Evolutionary conservation across 2,329 filamentous ascomycete species (phyloP).

Genomic region (Colletotrichum euphorbiae): DNA sequence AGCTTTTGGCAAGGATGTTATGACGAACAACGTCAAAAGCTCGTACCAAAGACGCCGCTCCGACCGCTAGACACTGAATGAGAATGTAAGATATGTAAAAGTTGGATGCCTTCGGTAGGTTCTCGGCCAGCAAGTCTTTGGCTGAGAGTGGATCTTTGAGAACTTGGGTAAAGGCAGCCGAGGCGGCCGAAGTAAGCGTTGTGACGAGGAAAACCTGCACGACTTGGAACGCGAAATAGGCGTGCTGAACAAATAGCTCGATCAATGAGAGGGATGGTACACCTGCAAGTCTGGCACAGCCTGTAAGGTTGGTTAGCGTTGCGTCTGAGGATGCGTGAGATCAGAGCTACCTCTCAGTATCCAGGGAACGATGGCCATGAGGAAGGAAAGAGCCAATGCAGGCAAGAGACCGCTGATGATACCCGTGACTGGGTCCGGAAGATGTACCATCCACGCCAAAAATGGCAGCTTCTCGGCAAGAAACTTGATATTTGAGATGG

Average conservation of each 20-base stretch:
- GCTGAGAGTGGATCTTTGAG: constrained; percentile 52
- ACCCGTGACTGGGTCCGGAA: constrained; percentile 77
- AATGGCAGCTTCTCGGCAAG: constrained; percentile 74
- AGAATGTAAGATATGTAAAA: constrained; percentile 95
- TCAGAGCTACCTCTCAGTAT: constrained; percentile 73
- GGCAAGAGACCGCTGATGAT: constrained; percentile 88
- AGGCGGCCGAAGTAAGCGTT: constrained; percentile 79
- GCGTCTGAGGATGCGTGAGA: neutral
- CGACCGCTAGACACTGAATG: constrained; percentile 86
- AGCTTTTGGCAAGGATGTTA: constrained; percentile 73
- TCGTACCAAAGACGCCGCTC: constrained; percentile 80
- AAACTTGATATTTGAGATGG: constrained; percentile 84
- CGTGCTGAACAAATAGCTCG: constrained; percentile 82
- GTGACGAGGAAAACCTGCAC: constrained; percentile 88
- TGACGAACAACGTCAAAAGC: constrained; percentile 69
- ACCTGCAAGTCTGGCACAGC: constrained; percentile 77
- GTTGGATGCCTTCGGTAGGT: constrained; percentile 82
- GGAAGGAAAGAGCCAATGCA: constrained; percentile 78
- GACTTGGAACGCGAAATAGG: constrained; percentile 84
- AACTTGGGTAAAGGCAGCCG: constrained; percentile 68
- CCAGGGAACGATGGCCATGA: constrained; percentile 85
- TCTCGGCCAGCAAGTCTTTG: constrained; percentile 68
- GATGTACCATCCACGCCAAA: constrained; percentile 77
- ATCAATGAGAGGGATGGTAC: constrained; percentile 77
- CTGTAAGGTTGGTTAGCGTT: constrained; percentile 48